These are phyloP conservation scores for Areca catechu DNA, from an alignment of 176 grass and related monocot genomes.

Conservation along the genomic window DNA sequence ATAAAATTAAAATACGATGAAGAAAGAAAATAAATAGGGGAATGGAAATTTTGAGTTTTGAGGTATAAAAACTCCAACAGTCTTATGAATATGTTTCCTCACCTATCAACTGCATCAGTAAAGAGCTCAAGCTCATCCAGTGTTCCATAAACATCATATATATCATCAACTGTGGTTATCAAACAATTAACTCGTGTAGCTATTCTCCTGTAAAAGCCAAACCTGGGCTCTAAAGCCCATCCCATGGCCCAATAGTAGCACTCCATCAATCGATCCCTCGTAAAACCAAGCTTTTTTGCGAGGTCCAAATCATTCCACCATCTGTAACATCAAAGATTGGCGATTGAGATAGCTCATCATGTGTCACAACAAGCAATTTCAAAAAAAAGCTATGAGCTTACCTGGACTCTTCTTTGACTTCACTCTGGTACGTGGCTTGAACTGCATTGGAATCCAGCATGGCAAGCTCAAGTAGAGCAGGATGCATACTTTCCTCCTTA, in stretches of 20 bases:
- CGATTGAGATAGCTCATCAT: no score
- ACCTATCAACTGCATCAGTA: no score
- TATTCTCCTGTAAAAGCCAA: not conserved
- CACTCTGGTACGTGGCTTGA: constrained; percentile 26
- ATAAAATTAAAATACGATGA: no score
- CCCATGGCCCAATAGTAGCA: constrained; percentile 24
- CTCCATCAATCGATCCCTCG: constrained; percentile 41
- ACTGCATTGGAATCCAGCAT: constrained; percentile 32
- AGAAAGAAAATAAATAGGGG: no score
- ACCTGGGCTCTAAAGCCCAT: constrained; percentile 8
- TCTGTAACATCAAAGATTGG: constrained; percentile 7
- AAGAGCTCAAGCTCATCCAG: no score
- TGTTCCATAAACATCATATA: no score
- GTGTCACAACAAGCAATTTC: not conserved
- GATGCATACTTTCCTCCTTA: not conserved
- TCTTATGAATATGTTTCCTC: no score
- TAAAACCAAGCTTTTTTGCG: constrained; percentile 22
- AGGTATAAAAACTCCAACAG: no score
- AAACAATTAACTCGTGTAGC: constrained; percentile 4
- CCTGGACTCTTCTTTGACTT: constrained; percentile 19
- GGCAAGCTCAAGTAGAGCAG: constrained; percentile 22
- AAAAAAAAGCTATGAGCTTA: constrained; percentile 10
- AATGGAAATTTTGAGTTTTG: no score
- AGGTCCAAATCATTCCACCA: constrained; percentile 43
- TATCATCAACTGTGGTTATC: not conserved